phyloP scores from a whole-genome alignment of 129 eudicot genomes.

The Arctium minus region DNA sequence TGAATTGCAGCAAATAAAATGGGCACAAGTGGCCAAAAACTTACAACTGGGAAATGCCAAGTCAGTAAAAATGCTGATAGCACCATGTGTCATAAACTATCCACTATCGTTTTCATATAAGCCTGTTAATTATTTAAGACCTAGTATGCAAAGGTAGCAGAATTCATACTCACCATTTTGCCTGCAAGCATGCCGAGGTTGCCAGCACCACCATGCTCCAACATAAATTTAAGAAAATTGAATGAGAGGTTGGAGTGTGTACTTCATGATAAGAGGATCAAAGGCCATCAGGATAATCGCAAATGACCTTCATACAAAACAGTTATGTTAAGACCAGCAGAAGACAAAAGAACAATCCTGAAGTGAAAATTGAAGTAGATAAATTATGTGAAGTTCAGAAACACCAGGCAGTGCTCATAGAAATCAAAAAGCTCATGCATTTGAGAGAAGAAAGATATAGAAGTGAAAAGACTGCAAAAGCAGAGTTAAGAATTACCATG shows the following conservation, averaged over 20 bases:
- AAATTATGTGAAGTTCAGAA: background rate
- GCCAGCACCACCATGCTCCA: conserved; percentile 47
- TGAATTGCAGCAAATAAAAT: background rate
- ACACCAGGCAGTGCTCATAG: background rate
- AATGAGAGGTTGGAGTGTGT: conserved; percentile 38
- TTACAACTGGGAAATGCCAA: background rate
- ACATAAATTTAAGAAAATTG: conserved; percentile 31
- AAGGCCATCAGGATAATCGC: conserved; percentile 32
- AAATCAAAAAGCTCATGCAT: conserved; percentile 25
- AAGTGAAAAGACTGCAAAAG: background rate
- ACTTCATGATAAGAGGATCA: conserved; percentile 33
- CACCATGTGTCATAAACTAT: background rate
- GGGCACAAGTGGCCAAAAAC: background rate
- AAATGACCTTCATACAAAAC: conserved; percentile 31
- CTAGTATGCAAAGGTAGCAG: background rate
- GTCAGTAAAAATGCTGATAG: background rate
- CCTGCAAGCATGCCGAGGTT: conserved; percentile 38
- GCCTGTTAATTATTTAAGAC: background rate
- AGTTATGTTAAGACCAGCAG: background rate
- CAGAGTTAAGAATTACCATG: conserved; percentile 24
- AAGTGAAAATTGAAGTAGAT: background rate
- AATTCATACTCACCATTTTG: conserved; percentile 27
- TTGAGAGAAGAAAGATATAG: background rate
- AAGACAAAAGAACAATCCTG: background rate
- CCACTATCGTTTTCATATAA: background rate